Evolutionary conservation across 768 basidiomycete species (phyloP).

Genomic region (Mycena latifolia): DNA sequence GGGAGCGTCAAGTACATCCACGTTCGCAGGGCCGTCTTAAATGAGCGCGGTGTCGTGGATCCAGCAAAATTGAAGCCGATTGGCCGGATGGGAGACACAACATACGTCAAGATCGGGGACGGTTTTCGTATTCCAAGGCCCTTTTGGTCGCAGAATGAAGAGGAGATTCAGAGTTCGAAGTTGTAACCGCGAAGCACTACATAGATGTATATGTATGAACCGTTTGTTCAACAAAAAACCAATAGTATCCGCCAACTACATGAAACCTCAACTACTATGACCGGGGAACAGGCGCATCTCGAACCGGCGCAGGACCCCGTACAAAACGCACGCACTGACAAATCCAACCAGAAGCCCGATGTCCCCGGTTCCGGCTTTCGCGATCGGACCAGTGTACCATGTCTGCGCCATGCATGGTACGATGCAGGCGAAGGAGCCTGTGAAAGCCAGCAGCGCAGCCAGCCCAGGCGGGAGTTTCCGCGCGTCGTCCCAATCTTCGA

Average conservation of each 20-base stretch:
- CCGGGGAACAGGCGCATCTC: too few species aligned
- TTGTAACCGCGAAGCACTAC: too few species aligned
- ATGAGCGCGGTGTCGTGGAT: conserved; percentile 57
- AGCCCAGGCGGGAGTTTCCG: conserved; percentile 69
- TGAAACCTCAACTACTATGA: too few species aligned
- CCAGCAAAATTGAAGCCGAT: conserved; percentile 61
- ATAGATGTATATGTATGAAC: too few species aligned
- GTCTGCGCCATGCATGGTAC: conserved; percentile 79
- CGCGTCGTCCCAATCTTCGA: conserved; percentile 67
- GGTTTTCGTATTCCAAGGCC: conserved; percentile 70
- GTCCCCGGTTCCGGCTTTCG: too few species aligned
- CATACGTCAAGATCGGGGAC: conserved; percentile 54
- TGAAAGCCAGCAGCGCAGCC: conserved; percentile 67
- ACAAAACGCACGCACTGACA: not conserved
- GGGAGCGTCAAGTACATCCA: conserved; percentile 70
- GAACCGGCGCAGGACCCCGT: too few species aligned
- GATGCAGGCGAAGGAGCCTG: conserved; percentile 65
- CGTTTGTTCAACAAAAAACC: too few species aligned
- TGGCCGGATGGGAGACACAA: conserved; percentile 65
- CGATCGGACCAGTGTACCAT: conserved; percentile 39
- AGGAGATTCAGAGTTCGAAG: conserved; percentile 70
- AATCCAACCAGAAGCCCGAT: too few species aligned
- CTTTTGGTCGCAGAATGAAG: conserved; percentile 62
- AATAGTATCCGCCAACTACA: too few species aligned
- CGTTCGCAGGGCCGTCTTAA: conserved; percentile 66